A percentile compares a stretch with the other conserved stretches of the same genome.
Evolutionary conservation across 805 yeast species (phyloP).

Genomic region (Candida ipomoeae): DNA sequence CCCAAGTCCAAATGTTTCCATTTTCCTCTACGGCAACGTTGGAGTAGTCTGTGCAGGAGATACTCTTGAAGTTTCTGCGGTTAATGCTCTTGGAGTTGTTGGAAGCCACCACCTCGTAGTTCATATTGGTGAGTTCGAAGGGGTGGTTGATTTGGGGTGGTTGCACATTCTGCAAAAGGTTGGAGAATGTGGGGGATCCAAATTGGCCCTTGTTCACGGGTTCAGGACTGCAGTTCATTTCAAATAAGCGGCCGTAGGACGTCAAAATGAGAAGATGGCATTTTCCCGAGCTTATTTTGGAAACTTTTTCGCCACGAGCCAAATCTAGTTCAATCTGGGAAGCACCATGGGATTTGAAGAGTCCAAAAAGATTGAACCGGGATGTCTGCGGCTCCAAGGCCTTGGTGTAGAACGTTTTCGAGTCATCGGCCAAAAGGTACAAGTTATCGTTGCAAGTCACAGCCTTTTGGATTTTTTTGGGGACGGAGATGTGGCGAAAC

Average conservation of each 20-base stretch:
- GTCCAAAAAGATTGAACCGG: conserved; percentile 1
- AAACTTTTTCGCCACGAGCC: conserved; percentile 34
- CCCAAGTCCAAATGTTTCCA: conserved; percentile 83
- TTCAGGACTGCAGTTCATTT: conserved; percentile 46
- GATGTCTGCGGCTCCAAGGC: not conserved
- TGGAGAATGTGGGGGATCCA: conserved; percentile 73
- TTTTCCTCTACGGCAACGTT: conserved; percentile 61
- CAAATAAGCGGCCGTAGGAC: conserved; percentile 54
- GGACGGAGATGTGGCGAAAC: conserved; percentile 19
- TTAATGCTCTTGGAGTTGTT: conserved; percentile 21
- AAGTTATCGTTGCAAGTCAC: conserved; percentile 51
- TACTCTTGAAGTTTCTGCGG: conserved; percentile 47
- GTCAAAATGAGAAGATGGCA: conserved; percentile 67
- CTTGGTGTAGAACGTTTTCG: conserved; percentile 36
- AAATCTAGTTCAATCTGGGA: conserved; percentile 4
- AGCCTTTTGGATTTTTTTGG: conserved; percentile 25
- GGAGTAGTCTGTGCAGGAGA: conserved; percentile 74
- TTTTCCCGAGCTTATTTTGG: conserved; percentile 55
- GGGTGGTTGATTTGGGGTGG: conserved; percentile 24
- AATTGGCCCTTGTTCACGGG: conserved; percentile 65
- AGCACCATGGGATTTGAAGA: conserved; percentile 8
- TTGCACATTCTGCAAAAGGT: conserved; percentile 52
- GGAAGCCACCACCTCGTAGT: conserved; percentile 36
- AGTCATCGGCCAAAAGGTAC: conserved; percentile 39
- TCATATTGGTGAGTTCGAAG: conserved; percentile 53